Base-by-base conservation (phyloP, 78 protist species). In the Tieghemostelium lacteum region DNA sequence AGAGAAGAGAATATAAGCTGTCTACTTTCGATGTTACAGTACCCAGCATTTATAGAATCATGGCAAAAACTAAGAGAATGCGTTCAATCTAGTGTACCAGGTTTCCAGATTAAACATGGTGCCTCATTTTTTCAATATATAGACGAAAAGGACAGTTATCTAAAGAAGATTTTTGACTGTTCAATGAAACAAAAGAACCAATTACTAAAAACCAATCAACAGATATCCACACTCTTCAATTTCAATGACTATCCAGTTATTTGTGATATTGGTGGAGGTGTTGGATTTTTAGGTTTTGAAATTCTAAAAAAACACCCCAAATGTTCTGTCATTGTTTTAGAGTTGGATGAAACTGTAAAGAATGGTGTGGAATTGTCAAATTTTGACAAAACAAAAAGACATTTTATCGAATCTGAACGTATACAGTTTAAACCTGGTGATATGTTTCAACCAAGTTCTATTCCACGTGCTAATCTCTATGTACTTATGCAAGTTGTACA, bases 181-280 rank as follows among this genome's bases (percentile, higher is more conserved):
- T 73, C 89, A 39, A 83, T 83, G 89, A 67, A 36, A 55, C 89
- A 83, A 42, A 83, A 62, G 29, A 39, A 54, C 4, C 36, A 69
- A 26, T 24, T 73, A 0, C 29, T 19, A 16, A 83, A 60, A 60
- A 37, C 69, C 1, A 58, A 83, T 31, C 3, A 24, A 5, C 70
- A 60, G 26, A 69, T 83, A 2, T 26, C 57, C 0, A 20, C 33
- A 0, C 4, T 10, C 8, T 83, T 34, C 50, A 73, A 83, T 42
- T 83, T 83, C 26, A 69, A 76, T 20, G 26, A 39, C 5, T 69
- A 28, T 58, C 63, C 33, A 36, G 26, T 19, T 4, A n/a, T 83
- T 8, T 66, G 75, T 26, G 89, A 83, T 19, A 33, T 83, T 20
- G 77, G 77, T 42, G 89, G 89, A 22, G 89, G 89, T 31, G 57